Evolutionary conservation across 176 grass and related monocot genomes (phyloP).

Genomic region (Raddia distichophylla): DNA sequence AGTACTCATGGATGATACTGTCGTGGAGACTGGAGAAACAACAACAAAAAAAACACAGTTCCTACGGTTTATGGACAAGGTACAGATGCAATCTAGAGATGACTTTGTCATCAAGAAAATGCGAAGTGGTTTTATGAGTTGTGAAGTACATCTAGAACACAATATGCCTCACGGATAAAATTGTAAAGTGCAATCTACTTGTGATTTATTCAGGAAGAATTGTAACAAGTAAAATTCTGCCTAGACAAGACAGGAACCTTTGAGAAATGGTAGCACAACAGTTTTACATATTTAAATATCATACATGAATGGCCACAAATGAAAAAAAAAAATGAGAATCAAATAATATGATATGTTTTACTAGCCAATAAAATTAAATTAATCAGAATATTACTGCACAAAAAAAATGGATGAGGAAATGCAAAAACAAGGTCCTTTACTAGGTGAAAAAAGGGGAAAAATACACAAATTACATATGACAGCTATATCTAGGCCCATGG

Average conservation of each 20-base stretch:
- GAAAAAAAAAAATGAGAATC: slow-evolving; percentile 27
- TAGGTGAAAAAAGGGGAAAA: background rate
- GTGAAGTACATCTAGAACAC: background rate
- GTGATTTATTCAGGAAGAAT: background rate
- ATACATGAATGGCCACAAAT: slow-evolving; percentile 1
- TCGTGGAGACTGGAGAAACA: background rate
- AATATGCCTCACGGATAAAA: background rate
- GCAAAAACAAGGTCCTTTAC: slow-evolving; percentile 33
- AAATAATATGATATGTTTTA: slow-evolving; percentile 1
- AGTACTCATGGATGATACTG: background rate
- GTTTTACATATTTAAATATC: slow-evolving; percentile 42
- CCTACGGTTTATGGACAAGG: background rate
- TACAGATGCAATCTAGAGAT: background rate
- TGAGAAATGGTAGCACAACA: slow-evolving; percentile 13
- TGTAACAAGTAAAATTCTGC: background rate
- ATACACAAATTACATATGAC: slow-evolving; percentile 40
- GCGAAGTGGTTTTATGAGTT: background rate
- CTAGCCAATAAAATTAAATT: slow-evolving; percentile 15
- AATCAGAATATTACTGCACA: slow-evolving; percentile 21
- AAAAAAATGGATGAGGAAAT: slow-evolving; percentile 25
- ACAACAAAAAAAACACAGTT: background rate
- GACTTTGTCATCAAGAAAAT: background rate
- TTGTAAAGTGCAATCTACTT: background rate
- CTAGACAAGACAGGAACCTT: background rate
- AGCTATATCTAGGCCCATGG: slow-evolving; percentile 77